Evolutionary conservation across 192 early-diverging fungal genomes (phyloP), one percentile per base, ranked within the genome.

Genomic region (Backusella liffmaniae): DNA sequence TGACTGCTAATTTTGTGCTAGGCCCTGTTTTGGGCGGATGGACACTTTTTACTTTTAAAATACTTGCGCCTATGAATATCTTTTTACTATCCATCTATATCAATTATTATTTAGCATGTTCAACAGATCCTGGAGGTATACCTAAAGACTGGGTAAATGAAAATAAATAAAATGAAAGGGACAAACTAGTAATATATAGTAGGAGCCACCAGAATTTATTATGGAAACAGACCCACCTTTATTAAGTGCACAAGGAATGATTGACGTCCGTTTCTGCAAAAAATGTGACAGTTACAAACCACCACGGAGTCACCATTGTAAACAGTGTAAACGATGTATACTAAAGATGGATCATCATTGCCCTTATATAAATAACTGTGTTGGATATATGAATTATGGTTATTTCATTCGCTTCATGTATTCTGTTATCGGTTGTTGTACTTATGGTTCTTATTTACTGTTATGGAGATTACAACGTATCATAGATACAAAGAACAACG

Each of bases 321-420:
- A 87, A 5, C 84, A 86, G 32, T 95, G 94, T 80, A 85, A 90
- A 56, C 85, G 86, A 39, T 95, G 94, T 84, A 87, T 95, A 41
- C 89, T 95, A 56, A 93, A 91, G 75, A 94, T 95, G 94, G 94
- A 95, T 75, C 94, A 95, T 73, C 94, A 95, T 76, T 95, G 94
- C 67, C 96, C 94, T 4, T 99, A 94, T 94, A 90, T 96, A 76
- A 88, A 91, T 84, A 92, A 96, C 82, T 96, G 95, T 80, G 84
- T 98, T 69, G 92, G 93, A 66, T 84, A 93, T 83, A 83, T 76
- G 69, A 91, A 95, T 85, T 86, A 90, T 74, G 76, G 84, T 21
- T 90, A 98, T 80, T 92, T 93, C 79, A 51, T 95, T 26, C 92
- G 96, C 2, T 94, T 99, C 83, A 82, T 95, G 39, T 84, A 82